Conservation (phyloP, 2,329 filamentous ascomycete genomes). For the Ascochyta rabiei region DNA sequence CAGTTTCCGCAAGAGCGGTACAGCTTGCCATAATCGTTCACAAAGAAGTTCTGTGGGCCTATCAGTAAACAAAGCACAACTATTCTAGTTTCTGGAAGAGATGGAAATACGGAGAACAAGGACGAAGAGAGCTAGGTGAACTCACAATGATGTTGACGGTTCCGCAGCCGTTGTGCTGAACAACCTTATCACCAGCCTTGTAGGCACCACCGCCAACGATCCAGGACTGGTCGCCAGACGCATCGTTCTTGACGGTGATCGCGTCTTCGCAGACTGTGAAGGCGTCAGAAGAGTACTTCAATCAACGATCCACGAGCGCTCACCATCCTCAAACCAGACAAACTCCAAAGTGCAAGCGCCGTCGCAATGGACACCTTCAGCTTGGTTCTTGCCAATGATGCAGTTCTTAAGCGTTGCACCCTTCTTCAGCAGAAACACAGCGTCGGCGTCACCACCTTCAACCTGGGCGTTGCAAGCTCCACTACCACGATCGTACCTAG, state of each 20-base stretch:
- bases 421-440: conserved; percentile 57
- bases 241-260: conserved; percentile 35
- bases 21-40: conserved; percentile 40
- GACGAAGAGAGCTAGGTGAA: background rate
- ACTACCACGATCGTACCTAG: conserved; percentile 24
- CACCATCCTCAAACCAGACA: conserved; percentile 47
- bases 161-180: conserved; percentile 48
- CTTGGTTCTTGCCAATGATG: conserved; percentile 58
- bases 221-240: conserved; percentile 31
- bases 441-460: conserved; percentile 43
- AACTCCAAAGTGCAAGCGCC: conserved; percentile 53
- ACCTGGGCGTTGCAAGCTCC: conserved; percentile 23
- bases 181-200: conserved; percentile 42
- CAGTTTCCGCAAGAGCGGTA: conserved; percentile 53
- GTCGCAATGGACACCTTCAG: conserved; percentile 59
- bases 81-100: background rate
- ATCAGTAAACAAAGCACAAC: background rate
- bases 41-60: conserved; percentile 24
- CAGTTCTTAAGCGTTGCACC: conserved; percentile 58
- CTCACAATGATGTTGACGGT: conserved; percentile 37
- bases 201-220: conserved; percentile 48
- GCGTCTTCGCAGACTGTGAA: conserved; percentile 44
- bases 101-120: too few relatives aligned
- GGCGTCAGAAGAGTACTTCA: background rate
- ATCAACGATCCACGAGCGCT: background rate